A percentile compares a stretch with the other conserved stretches of the same genome.
Evolutionary conservation across 2,329 filamentous ascomycete genomes (phyloP).

Genomic region (Orbilia quercus): DNA sequence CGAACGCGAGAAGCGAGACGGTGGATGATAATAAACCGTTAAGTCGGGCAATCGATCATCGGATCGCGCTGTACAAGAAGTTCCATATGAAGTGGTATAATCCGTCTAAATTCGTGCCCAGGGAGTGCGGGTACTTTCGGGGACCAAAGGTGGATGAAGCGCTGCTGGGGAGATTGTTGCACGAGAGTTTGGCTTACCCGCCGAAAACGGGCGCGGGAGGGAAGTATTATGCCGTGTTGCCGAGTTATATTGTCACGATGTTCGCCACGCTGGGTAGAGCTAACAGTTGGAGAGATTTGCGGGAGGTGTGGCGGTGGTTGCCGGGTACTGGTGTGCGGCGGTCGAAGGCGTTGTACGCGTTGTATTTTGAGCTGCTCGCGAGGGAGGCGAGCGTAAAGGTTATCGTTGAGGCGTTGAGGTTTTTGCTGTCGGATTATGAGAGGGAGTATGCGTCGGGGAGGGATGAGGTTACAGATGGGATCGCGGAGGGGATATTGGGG

Average conservation of each 20-base stretch:
- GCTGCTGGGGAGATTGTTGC: slow-evolving; percentile 20
- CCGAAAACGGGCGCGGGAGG: slow-evolving; percentile 17
- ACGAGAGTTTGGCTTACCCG: slow-evolving; percentile 27
- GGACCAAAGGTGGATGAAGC: slow-evolving; percentile 10
- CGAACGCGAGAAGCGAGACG: background rate
- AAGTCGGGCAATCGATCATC: slow-evolving; percentile 40
- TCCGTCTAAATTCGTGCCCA: slow-evolving; percentile 37
- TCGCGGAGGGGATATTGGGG: slow-evolving; percentile 39
- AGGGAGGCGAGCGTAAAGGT: slow-evolving; percentile 54
- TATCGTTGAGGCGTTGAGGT: slow-evolving; percentile 54
- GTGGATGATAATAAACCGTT: slow-evolving; percentile 28
- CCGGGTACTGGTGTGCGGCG: slow-evolving; percentile 49
- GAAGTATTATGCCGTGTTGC: slow-evolving; percentile 29
- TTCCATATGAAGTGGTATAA: slow-evolving; percentile 47
- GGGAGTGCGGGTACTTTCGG: slow-evolving; percentile 30
- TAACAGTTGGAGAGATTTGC: slow-evolving; percentile 20
- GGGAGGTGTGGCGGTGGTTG: slow-evolving; percentile 56
- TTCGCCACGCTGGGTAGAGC: slow-evolving; percentile 38
- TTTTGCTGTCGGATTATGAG: slow-evolving; percentile 47
- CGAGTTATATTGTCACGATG: slow-evolving; percentile 47
- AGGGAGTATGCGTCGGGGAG: slow-evolving; percentile 25
- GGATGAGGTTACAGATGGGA: slow-evolving; percentile 40
- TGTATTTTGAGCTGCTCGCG: slow-evolving; percentile 57
- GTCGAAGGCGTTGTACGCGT: slow-evolving; percentile 53
- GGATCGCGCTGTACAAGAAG: slow-evolving; percentile 29